Conservation (phyloP, 768 basidiomycete genomes). For the Russula sp. region DNA sequence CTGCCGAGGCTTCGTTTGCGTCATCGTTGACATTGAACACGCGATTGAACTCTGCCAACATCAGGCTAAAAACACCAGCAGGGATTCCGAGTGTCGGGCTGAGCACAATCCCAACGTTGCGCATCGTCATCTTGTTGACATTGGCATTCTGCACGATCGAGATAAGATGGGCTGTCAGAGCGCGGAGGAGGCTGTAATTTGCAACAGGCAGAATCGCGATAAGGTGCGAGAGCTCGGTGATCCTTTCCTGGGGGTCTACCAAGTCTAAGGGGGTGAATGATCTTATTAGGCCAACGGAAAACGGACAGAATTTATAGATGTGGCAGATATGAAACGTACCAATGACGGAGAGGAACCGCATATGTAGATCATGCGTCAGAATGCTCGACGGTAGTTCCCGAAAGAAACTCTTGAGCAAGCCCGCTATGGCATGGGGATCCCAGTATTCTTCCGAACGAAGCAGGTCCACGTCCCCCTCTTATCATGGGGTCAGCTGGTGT, state of each 20-base stretch:
- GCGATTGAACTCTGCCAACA: slow-evolving; percentile 88
- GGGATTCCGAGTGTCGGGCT: slow-evolving; percentile 96
- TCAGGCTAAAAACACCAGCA: slow-evolving; percentile 92
- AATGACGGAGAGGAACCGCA: slow-evolving; percentile 86
- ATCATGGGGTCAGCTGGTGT: slow-evolving; percentile 14
- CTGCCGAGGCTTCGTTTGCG: slow-evolving; percentile 24
- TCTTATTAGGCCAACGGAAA: slow-evolving; percentile 8
- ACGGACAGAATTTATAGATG: slow-evolving; percentile 5
- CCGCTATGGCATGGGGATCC: slow-evolving; percentile 97
- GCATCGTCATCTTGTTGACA: slow-evolving; percentile 97
- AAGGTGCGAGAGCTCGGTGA: slow-evolving; percentile 77
- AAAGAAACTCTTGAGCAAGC: slow-evolving; percentile 86
- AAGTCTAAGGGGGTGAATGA: slow-evolving; percentile 51
- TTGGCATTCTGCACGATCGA: slow-evolving; percentile 86
- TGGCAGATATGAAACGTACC: slow-evolving; percentile 46
- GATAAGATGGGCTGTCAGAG: slow-evolving; percentile 91
- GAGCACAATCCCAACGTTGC: slow-evolving; percentile 98
- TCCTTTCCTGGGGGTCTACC: slow-evolving; percentile 79
- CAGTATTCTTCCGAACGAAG: slow-evolving; percentile 84
- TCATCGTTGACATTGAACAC: slow-evolving; percentile 76
- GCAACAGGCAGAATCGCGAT: slow-evolving; percentile 83
- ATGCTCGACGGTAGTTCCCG: slow-evolving; percentile 92
- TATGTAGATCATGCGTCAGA: slow-evolving; percentile 85
- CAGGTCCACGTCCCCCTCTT: slow-evolving; percentile 95
- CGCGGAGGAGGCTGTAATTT: slow-evolving; percentile 91